Evolutionary conservation across 495 filamentous ascomycete species (phyloP), one percentile per base, ranked within the genome.

Genomic region (Xylaria bambusicola): DNA sequence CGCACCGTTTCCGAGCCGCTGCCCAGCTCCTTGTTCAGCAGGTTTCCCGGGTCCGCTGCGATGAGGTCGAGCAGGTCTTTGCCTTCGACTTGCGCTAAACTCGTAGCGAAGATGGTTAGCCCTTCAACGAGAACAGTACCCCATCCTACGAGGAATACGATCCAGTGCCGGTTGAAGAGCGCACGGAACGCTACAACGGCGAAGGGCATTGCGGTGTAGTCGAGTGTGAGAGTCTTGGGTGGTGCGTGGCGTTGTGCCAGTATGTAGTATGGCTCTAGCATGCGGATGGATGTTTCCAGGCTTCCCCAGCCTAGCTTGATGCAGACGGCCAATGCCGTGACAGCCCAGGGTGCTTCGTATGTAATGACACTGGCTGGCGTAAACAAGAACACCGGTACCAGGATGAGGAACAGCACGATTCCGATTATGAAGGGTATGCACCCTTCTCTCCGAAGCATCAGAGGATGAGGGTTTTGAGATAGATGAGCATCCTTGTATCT

Each of bases 181-280:
- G 84, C 85, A 49, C 80, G 79, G 27, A 87, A 57, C 4, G 85
- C 81, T 3, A 90, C 73, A 62, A 79, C 84, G 18, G 86, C 87
- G 53, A 88, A 87, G 20, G 88, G 83, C 58, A 86, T 84, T 27
- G 84, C 84, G 0, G 85, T 87, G 70, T 90, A 91, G 69, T 91
- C 88, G 0, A 91, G 79, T 0, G 84, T 86, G 0, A 91, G 78
- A 20, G 82, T 85, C 38, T 77, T 79, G 15, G 85, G 74, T 0
- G 81, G 82, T 2, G 88, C 86, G 61, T 88, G 81, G 1, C 88
- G 80, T 31, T 75, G 71, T 3, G 80, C 84, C 9, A 91, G 79
- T 61, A 87, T 81, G 71, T 86, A 89, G 65, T 88, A 91, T 4
- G 88, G 88, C 67, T 91, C 87, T 60, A 89, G 81, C 81, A 91